Evolutionary conservation across 352 stramenopile species (phyloP).

Genomic region (Globisporangium abappressorium): DNA sequence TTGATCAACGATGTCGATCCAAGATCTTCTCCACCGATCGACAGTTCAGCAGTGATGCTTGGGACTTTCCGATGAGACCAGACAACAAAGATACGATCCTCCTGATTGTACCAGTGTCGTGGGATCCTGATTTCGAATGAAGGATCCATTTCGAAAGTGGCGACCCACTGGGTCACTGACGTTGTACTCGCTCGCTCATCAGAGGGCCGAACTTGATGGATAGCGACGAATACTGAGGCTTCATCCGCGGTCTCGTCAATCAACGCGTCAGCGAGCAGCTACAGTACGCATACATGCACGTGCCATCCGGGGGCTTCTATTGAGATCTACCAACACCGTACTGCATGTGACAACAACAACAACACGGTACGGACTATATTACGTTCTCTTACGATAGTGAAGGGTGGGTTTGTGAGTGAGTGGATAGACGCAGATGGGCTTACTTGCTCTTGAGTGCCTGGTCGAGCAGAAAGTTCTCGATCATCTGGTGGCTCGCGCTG

Average conservation of each 20-base stretch:
- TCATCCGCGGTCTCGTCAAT: neutral
- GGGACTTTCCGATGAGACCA: neutral
- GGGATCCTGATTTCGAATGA: neutral
- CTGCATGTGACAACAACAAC: neutral
- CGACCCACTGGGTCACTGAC: neutral
- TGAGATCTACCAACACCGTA: neutral
- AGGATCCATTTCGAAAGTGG: neutral
- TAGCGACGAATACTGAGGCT: neutral
- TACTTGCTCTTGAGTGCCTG: constrained; percentile 19
- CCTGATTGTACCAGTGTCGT: neutral
- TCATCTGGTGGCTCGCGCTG: constrained; percentile 67
- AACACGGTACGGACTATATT: neutral
- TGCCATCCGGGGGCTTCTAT: neutral
- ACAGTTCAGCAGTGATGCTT: neutral
- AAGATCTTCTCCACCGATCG: too few species aligned
- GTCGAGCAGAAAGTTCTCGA: constrained; percentile 66
- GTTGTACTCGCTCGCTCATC: neutral
- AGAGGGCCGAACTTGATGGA: neutral
- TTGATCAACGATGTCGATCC: too few species aligned
- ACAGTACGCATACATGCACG: neutral
- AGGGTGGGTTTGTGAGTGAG: neutral
- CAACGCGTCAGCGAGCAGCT: neutral
- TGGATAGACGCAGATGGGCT: neutral
- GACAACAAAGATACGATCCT: neutral
- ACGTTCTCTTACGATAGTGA: constrained; percentile 1